Percentiles rank a stretch among this genome's conserved stretches.
These are phyloP conservation scores for Colletotrichum noveboracense DNA, from an alignment of 2,329 filamentous ascomycete genomes.

Conservation along the genomic window DNA sequence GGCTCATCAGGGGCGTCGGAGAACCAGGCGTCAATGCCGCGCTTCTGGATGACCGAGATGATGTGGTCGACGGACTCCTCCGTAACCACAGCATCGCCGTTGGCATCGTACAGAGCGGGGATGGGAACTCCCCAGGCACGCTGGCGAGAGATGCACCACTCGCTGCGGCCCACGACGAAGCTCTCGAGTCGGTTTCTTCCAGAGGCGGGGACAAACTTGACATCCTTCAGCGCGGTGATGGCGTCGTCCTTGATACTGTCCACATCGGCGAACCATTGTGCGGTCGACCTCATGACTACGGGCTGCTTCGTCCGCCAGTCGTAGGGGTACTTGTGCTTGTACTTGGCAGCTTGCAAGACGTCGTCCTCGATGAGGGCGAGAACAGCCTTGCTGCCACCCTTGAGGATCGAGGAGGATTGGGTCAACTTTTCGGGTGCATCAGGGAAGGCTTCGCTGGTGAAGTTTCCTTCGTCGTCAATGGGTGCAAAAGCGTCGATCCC, in stretches of 20 bases:
- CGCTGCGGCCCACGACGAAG: slow-evolving; percentile 85
- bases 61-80: slow-evolving; percentile 84
- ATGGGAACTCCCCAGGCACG: slow-evolving; percentile 97
- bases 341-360: slow-evolving; percentile 73
- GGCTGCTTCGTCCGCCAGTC: slow-evolving; percentile 97
- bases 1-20: slow-evolving; percentile 77
- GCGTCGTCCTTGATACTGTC: slow-evolving; percentile 79
- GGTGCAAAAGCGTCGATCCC: slow-evolving; percentile 81
- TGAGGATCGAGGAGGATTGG: slow-evolving; percentile 72
- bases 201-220: slow-evolving; percentile 79
- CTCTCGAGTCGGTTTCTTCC: slow-evolving; percentile 79
- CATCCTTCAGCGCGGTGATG: slow-evolving; percentile 70
- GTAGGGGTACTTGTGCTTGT: slow-evolving; percentile 94
- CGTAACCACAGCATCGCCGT: slow-evolving; percentile 78
- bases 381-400: slow-evolving; percentile 72
- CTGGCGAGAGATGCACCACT: slow-evolving; percentile 98
- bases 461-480: slow-evolving; percentile 80
- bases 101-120: slow-evolving; percentile 80
- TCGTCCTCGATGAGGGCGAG: slow-evolving; percentile 69
- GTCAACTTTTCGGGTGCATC: slow-evolving; percentile 69
- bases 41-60: slow-evolving; percentile 75
- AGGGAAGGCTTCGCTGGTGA: slow-evolving; percentile 81
- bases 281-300: slow-evolving; percentile 88
- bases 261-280: slow-evolving; percentile 98
- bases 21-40: slow-evolving; percentile 95